A percentile compares a stretch with the other conserved stretches of the same genome.
Conservation (phyloP, 2,329 filamentous ascomycete species). For the Pseudophaeomoniella oleicola region DNA sequence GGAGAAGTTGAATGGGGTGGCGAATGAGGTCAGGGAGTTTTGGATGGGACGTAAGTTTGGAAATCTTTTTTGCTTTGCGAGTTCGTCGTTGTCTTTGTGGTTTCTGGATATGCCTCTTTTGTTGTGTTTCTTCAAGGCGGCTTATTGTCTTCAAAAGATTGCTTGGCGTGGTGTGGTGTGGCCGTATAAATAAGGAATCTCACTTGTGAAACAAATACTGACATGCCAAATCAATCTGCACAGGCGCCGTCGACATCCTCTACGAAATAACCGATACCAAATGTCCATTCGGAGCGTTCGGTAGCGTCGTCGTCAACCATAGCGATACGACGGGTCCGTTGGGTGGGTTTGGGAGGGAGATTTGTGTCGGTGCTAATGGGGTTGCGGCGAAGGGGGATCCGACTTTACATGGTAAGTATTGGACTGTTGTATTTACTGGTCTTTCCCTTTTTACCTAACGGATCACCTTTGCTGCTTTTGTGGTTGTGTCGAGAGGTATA, state of each 20-base stretch:
- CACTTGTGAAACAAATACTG: no score
- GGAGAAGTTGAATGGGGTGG: neutral
- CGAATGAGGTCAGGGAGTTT: neutral
- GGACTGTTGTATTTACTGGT: neutral
- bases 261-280: neutral
- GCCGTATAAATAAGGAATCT: no score
- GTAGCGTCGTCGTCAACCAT: constrained; percentile 41
- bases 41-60: neutral
- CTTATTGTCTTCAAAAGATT: no score
- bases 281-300: constrained; percentile 40
- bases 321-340: constrained; percentile 21
- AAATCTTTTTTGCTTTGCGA: neutral
- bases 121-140: no score
- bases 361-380: constrained; percentile 39
- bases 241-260: neutral
- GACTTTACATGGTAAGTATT: constrained; percentile 24
- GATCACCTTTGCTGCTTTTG: no score
- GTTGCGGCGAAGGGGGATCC: constrained; percentile 33
- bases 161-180: no score
- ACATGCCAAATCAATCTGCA: no score
- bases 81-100: no score
- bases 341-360: constrained; percentile 22
- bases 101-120: no score
- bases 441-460: no score
- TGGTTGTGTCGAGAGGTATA: no score